phyloP scores from a whole-genome alignment of 164 flowering plant species.

The Tinospora cordifolia region DNA sequence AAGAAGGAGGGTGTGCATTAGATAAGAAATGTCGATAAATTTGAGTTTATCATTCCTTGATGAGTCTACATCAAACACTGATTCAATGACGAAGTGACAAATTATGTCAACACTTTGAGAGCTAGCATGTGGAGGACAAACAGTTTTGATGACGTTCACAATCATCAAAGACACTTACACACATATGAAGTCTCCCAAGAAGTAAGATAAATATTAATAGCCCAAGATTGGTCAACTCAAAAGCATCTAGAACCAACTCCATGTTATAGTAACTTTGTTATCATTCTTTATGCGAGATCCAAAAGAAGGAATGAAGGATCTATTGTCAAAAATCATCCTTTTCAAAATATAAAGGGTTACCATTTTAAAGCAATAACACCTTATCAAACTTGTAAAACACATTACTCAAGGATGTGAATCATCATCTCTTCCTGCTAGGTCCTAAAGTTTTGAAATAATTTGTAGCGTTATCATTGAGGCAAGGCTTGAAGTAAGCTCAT shows the following conservation, averaged over 20 bases:
- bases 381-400: slow-evolving; percentile 68
- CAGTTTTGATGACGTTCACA: slow-evolving; percentile 65
- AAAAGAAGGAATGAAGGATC: too few species aligned
- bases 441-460: slow-evolving; percentile 53
- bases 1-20: too few species aligned
- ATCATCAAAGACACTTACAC: slow-evolving; percentile 8
- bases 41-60: too few species aligned
- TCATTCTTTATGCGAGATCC: too few species aligned
- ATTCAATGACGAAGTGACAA: slow-evolving; percentile 62
- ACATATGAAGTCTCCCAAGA: too few species aligned
- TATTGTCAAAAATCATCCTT: slow-evolving; percentile 44
- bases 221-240: too few species aligned
- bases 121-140: slow-evolving; percentile 51
- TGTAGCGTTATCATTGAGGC: slow-evolving; percentile 69
- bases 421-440: slow-evolving; percentile 54
- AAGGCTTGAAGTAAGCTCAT: too few species aligned
- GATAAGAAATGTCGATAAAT: too few species aligned
- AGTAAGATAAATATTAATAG: too few species aligned
- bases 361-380: slow-evolving; percentile 58
- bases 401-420: slow-evolving; percentile 71
- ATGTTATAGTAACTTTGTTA: too few species aligned
- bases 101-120: slow-evolving; percentile 55
- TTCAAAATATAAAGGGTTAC: slow-evolving; percentile 57
- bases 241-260: too few species aligned
- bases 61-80: slow-evolving; percentile 85